Base-by-base conservation (phyloP, 306 rosid genomes). In the Oxytropis ochrocephala region DNA sequence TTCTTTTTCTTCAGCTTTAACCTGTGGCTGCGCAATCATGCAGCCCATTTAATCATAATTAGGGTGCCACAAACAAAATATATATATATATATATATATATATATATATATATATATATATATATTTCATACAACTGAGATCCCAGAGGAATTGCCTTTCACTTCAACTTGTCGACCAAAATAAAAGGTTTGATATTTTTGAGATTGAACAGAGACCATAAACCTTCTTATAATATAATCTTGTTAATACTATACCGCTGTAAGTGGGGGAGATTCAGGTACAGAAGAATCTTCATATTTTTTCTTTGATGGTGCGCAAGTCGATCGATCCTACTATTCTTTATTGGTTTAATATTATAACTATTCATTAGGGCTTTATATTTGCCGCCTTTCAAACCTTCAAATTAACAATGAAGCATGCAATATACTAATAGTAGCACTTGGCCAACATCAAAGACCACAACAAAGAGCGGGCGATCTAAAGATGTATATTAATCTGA, bases 121-220 rank as follows among this genome's bases (percentile, higher is more conserved):
- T 61, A 61, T 39, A 16, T 11, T 38, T 38, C 12, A 38, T 17
- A 61, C 21, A 70, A 59, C 12, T 48, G 59, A 38, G 56, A 69
- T 36, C 52, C 11, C 46, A 51, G 54, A 68, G 19, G 50, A 30
- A 54, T 69, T 69, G 43, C 57, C 39, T 33, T 73, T 81, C 79
- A 62, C 67, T 62, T 56, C 55, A 67, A 68, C 12, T 48, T 60
- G 74, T 73, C 76, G 54, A 32, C 70, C 54, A 54, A 44, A 64
- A 29, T 50, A 44, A 58, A 36, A 59, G 10, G 30, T 17, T 24
- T 2, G 3, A 6, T 30, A 18, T 76, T 7, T 64, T 7, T 27
- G 16, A 73, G 72, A 72, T 38, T 54, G 43, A 76, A 81, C 44
- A 73, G 56, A 81, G 52, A 39, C 80, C 85, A 42, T 77, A 54